Percentiles rank a stretch among this genome's conserved stretches.
These are phyloP conservation scores for Agaricus subrufescens DNA, from an alignment of 768 basidiomycete species.

Conservation along the genomic window DNA sequence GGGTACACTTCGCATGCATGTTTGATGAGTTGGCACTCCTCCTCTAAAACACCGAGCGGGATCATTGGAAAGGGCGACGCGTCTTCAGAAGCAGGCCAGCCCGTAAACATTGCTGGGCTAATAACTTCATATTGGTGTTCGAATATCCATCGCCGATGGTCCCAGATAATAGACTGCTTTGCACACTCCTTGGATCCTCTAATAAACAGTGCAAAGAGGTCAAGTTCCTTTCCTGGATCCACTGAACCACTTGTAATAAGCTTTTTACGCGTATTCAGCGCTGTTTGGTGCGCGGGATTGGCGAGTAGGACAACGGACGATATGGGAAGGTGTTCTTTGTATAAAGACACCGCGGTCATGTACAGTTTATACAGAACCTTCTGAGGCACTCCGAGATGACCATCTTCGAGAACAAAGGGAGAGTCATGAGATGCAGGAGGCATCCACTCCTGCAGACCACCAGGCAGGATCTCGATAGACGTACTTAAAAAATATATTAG, in stretches of 20 bases:
- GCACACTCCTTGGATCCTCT: constrained; percentile 48
- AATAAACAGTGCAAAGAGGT: constrained; percentile 39
- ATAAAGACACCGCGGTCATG: constrained; percentile 30
- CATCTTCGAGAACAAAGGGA: constrained; percentile 54
- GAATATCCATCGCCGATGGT: constrained; percentile 67
- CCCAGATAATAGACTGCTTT: constrained; percentile 68
- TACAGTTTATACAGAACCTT: constrained; percentile 53
- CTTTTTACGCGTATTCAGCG: constrained; percentile 55
- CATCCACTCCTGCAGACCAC: constrained; percentile 45
- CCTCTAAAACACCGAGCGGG: constrained; percentile 27
- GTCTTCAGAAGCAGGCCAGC: constrained; percentile 23
- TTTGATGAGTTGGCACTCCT: constrained; percentile 46
- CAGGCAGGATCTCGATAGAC: constrained; percentile 63
- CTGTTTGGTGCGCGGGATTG: constrained; percentile 69
- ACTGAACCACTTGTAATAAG: constrained; percentile 37
- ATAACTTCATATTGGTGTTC: constrained; percentile 22
- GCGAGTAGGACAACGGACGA: constrained; percentile 45
- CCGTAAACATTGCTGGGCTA: not conserved
- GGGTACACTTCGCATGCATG: constrained; percentile 58
- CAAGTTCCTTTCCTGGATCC: constrained; percentile 41
- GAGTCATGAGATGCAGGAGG: constrained; percentile 13
- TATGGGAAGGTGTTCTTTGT: not conserved
- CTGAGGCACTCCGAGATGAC: constrained; percentile 62
- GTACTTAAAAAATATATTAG: constrained; percentile 21
- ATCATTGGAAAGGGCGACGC: constrained; percentile 27